A percentile compares a stretch with the other conserved stretches of the same genome.
Evolutionary conservation across 768 basidiomycete genomes (phyloP).

Genomic region (Xerocomellus amylosporus): DNA sequence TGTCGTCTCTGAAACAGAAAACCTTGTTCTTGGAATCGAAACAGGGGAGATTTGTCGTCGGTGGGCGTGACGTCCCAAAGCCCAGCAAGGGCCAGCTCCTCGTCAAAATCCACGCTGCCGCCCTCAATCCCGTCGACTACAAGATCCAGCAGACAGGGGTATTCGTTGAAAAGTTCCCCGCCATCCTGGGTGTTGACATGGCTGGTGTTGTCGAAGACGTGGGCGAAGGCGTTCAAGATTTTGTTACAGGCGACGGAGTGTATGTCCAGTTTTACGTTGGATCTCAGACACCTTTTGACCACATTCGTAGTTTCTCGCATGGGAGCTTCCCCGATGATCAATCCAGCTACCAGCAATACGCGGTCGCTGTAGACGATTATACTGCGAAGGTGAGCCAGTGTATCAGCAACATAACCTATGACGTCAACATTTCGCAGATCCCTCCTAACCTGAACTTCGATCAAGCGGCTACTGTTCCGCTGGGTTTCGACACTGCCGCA

Average conservation of each 20-base stretch:
- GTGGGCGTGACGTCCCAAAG: constrained; percentile 24
- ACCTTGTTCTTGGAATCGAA: constrained; percentile 27
- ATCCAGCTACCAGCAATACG: constrained; percentile 41
- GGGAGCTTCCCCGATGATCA: constrained; percentile 33
- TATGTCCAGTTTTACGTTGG: constrained; percentile 15
- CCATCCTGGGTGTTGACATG: constrained; percentile 35
- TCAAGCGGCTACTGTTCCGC: constrained; percentile 45
- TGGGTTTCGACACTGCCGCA: constrained; percentile 45
- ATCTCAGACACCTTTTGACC: background rate
- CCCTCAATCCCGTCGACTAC: constrained; percentile 49
- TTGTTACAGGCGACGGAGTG: constrained; percentile 43
- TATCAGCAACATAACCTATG: background rate
- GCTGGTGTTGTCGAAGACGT: constrained; percentile 40
- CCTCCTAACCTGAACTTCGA: constrained; percentile 44
- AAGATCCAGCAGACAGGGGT: constrained; percentile 33
- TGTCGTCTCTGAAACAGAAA: constrained; percentile 29
- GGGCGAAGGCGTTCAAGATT: constrained; percentile 36
- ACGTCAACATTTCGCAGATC: constrained; percentile 32
- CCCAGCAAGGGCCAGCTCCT: constrained; percentile 42
- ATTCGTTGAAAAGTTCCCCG: constrained; percentile 35
- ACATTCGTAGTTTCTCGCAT: constrained; percentile 16
- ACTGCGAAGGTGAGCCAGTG: constrained; percentile 35
- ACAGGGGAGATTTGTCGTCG: constrained; percentile 31
- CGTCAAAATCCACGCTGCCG: constrained; percentile 38
- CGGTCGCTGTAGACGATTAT: constrained; percentile 31